A percentile compares a stretch with the other conserved stretches of the same genome.
phyloP scores from a whole-genome alignment of 108 stramenopile species.

The Halocafeteria seosinensis region DNA sequence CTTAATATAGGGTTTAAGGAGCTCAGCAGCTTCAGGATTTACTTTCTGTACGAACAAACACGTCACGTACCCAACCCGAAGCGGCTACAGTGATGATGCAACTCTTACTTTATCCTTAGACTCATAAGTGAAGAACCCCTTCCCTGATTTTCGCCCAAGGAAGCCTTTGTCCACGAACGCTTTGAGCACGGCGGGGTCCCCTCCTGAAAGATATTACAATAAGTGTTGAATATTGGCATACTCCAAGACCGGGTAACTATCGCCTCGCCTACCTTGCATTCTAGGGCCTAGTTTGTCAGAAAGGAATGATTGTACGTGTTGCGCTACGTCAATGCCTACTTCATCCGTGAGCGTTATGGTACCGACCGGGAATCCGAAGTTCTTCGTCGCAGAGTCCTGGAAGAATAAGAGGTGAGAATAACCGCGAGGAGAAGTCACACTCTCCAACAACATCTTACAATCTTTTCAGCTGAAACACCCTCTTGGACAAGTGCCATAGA shows the following conservation, averaged over 20 bases:
- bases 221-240: conserved; percentile 51
- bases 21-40: too few species aligned
- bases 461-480: conserved; percentile 58
- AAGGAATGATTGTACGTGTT: conserved; percentile 49
- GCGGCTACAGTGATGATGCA: too few species aligned
- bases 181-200: conserved; percentile 65
- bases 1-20: conserved; percentile 57
- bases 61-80: too few species aligned
- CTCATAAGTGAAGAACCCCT: conserved; percentile 88
- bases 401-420: too few species aligned
- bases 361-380: conserved; percentile 91
- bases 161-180: conserved; percentile 85
- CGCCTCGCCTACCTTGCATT: conserved; percentile 7
- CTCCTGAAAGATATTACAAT: conserved; percentile 77
- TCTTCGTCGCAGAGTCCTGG: conserved; percentile 71
- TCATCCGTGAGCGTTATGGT: conserved; percentile 78
- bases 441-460: too few species aligned
- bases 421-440: conserved; percentile 10
- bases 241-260: not conserved
- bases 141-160: conserved; percentile 79
- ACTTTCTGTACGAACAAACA: too few species aligned
- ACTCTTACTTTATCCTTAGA: conserved; percentile 46
- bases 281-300: conserved; percentile 9
- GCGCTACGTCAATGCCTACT: conserved; percentile 84
- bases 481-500: conserved; percentile 55